Percentiles rank a stretch among this genome's conserved stretches.
Conservation (phyloP, 2,329 filamentous ascomycete genomes). For the Byssothecium circinans region DNA sequence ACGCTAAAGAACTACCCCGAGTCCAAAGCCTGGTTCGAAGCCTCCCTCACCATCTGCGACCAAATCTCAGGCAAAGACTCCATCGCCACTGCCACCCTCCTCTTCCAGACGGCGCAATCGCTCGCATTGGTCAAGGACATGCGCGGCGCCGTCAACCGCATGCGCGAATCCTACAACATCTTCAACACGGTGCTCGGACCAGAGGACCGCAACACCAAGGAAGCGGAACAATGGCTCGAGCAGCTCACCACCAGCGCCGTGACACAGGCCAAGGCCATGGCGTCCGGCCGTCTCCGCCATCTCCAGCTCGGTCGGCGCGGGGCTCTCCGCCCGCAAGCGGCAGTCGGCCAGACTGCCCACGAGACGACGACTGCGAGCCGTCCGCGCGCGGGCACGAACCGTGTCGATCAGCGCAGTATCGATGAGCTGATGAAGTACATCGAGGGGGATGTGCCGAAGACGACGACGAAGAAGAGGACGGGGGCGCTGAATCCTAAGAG, state of each 20-base stretch:
- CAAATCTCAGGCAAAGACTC: constrained; percentile 85
- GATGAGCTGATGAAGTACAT: constrained; percentile 95
- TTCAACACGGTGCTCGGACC: constrained; percentile 85
- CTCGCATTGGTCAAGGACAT: constrained; percentile 94
- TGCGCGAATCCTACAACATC: constrained; percentile 96
- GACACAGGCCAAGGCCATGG: constrained; percentile 83
- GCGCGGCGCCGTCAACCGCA: constrained; percentile 85
- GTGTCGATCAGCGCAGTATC: constrained; percentile 78
- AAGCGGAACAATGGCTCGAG: constrained; percentile 94
- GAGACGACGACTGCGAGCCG: constrained; percentile 44
- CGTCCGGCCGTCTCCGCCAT: constrained; percentile 70
- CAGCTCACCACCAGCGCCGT: constrained; percentile 96
- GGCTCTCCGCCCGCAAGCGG: constrained; percentile 62
- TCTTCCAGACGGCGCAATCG: constrained; percentile 96
- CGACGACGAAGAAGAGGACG: constrained; percentile 49
- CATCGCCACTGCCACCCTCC: constrained; percentile 88
- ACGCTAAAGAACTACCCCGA: constrained; percentile 92
- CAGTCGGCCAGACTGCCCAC: constrained; percentile 61
- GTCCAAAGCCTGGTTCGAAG: constrained; percentile 95
- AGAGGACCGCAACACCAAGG: constrained; percentile 96
- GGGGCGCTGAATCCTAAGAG: constrained; percentile 47
- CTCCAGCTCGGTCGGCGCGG: constrained; percentile 64
- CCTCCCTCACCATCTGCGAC: constrained; percentile 85
- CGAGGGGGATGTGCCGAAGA: constrained; percentile 63
- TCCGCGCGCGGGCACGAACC: constrained; percentile 42